These are phyloP conservation scores for Coffea humblotiana DNA, from an alignment of 305 asterid species.

Conservation along the genomic window DNA sequence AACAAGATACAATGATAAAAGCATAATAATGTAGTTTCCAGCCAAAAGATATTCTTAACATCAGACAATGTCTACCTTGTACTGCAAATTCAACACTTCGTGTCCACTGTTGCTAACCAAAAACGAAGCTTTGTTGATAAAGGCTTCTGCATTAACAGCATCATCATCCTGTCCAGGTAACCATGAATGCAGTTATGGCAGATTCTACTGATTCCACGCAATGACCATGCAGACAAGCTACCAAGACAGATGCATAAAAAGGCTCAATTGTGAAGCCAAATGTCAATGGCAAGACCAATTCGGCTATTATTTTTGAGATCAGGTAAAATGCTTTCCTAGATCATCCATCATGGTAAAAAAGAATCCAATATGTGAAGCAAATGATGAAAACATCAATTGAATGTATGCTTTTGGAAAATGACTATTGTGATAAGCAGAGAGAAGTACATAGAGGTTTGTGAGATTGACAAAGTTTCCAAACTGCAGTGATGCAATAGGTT, in stretches of 20 bases:
- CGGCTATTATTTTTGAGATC: background rate
- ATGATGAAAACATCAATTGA: background rate
- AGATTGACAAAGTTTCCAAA: too few species aligned
- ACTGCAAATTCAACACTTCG: constrained; percentile 86
- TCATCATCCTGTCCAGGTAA: constrained; percentile 81
- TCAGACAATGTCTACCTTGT: constrained; percentile 60
- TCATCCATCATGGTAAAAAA: background rate
- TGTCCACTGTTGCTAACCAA: constrained; percentile 88
- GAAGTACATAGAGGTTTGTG: background rate
- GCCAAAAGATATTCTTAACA: constrained; percentile 17
- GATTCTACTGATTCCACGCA: background rate
- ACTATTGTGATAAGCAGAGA: background rate
- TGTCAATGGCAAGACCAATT: background rate
- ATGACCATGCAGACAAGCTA: background rate
- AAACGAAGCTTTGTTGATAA: constrained; percentile 96
- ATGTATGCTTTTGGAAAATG: background rate
- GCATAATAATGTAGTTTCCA: constrained; percentile 20
- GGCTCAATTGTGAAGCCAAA: background rate
- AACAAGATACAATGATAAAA: constrained; percentile 7
- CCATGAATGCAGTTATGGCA: background rate
- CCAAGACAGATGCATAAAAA: too few species aligned
- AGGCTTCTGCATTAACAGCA: constrained; percentile 95
- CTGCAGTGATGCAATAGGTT: background rate
- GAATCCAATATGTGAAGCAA: background rate
- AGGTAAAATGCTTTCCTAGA: background rate